A percentile compares a stretch with the other conserved stretches of the same genome.
These are phyloP conservation scores for Solanum chmielewskii DNA, from an alignment of 257 asterid species.

Conservation along the genomic window DNA sequence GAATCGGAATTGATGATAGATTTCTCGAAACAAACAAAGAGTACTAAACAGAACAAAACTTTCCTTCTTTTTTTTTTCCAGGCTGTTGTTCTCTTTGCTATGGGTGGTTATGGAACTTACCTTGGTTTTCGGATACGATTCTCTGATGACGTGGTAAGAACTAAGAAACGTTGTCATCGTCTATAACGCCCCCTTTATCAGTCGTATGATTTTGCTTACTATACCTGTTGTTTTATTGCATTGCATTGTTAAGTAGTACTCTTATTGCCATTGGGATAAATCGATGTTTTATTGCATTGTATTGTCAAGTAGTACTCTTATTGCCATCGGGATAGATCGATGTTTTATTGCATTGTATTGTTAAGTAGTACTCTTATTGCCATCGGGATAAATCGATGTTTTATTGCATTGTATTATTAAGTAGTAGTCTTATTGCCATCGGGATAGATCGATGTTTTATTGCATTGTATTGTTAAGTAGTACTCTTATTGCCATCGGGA, in stretches of 20 bases:
- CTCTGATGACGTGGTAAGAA: conserved; percentile 58
- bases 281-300: background rate
- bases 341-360: too few species aligned
- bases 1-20: background rate
- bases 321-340: too few species aligned
- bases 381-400: too few species aligned
- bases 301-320: too few species aligned
- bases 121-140: conserved; percentile 80
- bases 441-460: too few species aligned
- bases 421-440: too few species aligned
- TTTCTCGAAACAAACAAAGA: background rate
- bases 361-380: too few species aligned
- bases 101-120: conserved; percentile 97
- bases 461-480: too few species aligned
- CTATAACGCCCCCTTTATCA: background rate
- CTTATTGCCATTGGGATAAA: background rate
- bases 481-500: too few species aligned
- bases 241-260: background rate
- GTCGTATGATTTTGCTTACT: background rate
- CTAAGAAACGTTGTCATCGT: background rate
- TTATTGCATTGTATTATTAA: too few species aligned
- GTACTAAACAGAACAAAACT: background rate
- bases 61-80: conserved; percentile 2
- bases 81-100: conserved; percentile 92
- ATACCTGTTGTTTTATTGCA: background rate